A percentile compares a stretch with the other conserved stretches of the same genome.
Evolutionary conservation across 257 asterid genomes (phyloP).

Genomic region (Perilla frutescens): DNA sequence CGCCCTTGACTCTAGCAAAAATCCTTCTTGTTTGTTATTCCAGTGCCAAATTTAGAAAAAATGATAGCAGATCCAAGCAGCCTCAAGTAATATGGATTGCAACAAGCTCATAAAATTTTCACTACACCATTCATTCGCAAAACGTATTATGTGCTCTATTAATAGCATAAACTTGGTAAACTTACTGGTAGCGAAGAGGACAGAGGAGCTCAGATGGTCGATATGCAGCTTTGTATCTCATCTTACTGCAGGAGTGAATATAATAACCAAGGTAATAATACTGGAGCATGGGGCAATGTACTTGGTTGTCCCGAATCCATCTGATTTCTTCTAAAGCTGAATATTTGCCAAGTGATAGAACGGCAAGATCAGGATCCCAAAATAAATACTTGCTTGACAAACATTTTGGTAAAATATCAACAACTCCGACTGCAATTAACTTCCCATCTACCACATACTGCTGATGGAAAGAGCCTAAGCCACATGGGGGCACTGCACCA

Average conservation of each 20-base stretch:
- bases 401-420: conserved; percentile 93
- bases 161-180: conserved; percentile 36
- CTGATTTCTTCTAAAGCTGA: conserved; percentile 89
- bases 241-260: conserved; percentile 94
- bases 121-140: not conserved
- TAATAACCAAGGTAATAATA: conserved; percentile 98
- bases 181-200: conserved; percentile 94
- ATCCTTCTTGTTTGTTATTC: not conserved
- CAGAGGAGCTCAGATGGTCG: conserved; percentile 97
- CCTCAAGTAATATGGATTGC: conserved; percentile 17
- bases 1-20: not conserved
- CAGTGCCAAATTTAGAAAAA: conserved; percentile 15
- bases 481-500: conserved; percentile 75
- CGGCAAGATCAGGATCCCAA: conserved; percentile 97
- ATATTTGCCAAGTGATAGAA: conserved; percentile 86
- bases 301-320: conserved; percentile 78
- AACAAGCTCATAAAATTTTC: conserved; percentile 6
- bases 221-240: conserved; percentile 97
- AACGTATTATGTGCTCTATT: conserved; percentile 2
- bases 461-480: conserved; percentile 98
- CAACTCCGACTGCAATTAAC: conserved; percentile 92
- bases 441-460: conserved; percentile 90
- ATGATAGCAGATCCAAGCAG: conserved; percentile 17
- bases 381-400: conserved; percentile 95
- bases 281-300: conserved; percentile 81